These are phyloP conservation scores for Metrosideros polymorpha DNA, from an alignment of 441 rosid species.

Conservation along the genomic window DNA sequence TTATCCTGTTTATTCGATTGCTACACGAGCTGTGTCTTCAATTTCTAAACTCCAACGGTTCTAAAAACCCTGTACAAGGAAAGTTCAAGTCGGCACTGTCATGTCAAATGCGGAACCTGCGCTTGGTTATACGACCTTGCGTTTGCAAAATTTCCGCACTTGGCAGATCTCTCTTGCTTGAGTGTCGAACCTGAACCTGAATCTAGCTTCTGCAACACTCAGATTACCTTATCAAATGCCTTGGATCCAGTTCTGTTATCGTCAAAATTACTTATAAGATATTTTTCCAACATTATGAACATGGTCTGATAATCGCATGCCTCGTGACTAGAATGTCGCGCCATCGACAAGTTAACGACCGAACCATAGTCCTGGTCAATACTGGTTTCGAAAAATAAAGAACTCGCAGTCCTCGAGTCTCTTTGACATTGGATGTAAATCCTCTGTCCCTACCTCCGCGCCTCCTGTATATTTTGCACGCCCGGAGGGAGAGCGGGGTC, in stretches of 20 bases:
- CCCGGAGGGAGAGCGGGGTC: background rate
- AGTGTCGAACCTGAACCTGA: background rate
- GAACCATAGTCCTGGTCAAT: background rate
- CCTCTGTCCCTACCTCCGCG: background rate
- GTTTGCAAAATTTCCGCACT: no score
- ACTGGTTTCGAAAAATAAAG: background rate
- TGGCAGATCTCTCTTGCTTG: no score
- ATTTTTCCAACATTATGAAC: background rate
- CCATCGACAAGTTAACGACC: background rate
- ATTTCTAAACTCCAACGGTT: no score
- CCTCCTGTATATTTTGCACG: background rate
- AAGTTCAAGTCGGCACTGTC: no score
- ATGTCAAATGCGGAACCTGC: no score
- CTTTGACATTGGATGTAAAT: background rate
- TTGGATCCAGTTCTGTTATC: background rate
- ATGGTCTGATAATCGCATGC: background rate
- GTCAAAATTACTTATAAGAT: background rate
- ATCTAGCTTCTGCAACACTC: background rate
- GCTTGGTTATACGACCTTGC: no score
- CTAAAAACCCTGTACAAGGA: no score
- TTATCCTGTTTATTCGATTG: background rate
- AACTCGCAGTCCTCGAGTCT: background rate
- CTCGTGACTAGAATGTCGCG: background rate
- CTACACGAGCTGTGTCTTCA: background rate
- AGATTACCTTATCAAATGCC: background rate